Evolutionary conservation across 495 filamentous ascomycete genomes (phyloP).

Genomic region (Aspergillus funiculosus): DNA sequence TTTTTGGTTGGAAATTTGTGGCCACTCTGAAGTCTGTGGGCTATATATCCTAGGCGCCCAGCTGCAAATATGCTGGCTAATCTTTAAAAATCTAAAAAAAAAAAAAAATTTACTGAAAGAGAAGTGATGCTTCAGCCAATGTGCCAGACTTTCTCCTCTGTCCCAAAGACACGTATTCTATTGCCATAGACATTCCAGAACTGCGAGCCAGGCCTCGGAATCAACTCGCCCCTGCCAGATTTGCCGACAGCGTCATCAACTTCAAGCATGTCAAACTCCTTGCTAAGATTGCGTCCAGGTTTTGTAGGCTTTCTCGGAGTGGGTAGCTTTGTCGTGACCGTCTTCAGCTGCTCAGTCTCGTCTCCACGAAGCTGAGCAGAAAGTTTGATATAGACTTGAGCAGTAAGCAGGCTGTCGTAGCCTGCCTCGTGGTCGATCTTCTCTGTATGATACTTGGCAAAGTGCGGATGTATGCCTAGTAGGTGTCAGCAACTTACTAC

Average conservation of each 20-base stretch:
- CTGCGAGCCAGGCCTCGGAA: conserved; percentile 43
- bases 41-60: no score
- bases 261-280: conserved; percentile 16
- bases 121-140: conserved; percentile 19
- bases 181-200: conserved; percentile 65
- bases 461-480: conserved; percentile 30
- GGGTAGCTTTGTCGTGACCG: not conserved
- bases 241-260: conserved; percentile 7
- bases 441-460: conserved; percentile 43
- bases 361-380: conserved; percentile 44
- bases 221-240: conserved; percentile 24
- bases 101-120: no score
- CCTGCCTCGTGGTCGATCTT: conserved; percentile 60
- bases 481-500: not conserved
- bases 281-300: conserved; percentile 4
- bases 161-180: conserved; percentile 60
- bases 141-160: conserved; percentile 49
- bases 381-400: conserved; percentile 58
- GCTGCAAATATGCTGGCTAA: no score
- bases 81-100: no score
- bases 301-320: not conserved
- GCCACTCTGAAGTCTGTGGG: no score
- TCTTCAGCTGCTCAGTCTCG: conserved; percentile 8
- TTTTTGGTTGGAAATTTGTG: no score
- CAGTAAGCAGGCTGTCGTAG: conserved; percentile 67